Evolutionary conservation across 352 stramenopile species (phyloP).

Genomic region (Pythium guiyangense): DNA sequence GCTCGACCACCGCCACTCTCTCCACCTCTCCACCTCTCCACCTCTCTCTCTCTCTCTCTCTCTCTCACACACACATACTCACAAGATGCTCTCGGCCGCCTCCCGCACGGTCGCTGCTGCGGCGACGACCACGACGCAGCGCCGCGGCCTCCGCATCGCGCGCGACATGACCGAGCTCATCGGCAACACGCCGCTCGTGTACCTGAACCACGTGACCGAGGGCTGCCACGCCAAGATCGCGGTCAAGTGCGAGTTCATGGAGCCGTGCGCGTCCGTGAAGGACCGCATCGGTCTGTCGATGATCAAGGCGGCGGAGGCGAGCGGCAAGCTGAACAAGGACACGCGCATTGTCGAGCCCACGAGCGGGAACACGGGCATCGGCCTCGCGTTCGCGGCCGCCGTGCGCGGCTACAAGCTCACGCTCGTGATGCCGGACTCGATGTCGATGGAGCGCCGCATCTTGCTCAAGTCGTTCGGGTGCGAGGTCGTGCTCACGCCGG

Average conservation of each 20-base stretch:
- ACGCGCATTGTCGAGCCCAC: conserved; percentile 92
- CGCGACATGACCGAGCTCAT: too few species aligned
- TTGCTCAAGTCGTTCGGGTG: too few species aligned
- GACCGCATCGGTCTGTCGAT: conserved; percentile 86
- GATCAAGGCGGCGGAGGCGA: conserved; percentile 75
- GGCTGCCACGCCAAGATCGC: conserved; percentile 79
- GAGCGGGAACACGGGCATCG: conserved; percentile 94
- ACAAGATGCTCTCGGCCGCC: too few species aligned
- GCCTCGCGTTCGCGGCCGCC: conserved; percentile 89
- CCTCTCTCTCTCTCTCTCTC: too few species aligned
- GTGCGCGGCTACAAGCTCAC: conserved; percentile 91
- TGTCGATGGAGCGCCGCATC: conserved; percentile 96
- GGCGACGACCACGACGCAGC: too few species aligned
- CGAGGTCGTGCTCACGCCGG: too few species aligned
- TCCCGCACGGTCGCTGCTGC: too few species aligned
- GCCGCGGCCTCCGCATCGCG: too few species aligned
- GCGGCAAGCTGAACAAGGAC: conserved; percentile 63
- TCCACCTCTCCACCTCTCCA: too few species aligned
- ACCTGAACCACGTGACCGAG: conserved; percentile 84
- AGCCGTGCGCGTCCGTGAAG: conserved; percentile 85
- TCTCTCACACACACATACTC: too few species aligned
- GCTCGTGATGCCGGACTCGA: conserved; percentile 94
- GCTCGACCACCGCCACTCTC: too few species aligned
- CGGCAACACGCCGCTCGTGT: conserved; percentile 94
- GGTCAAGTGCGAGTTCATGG: conserved; percentile 90